Conservation (phyloP, 2,329 filamentous ascomycete genomes). For the Fusarium sp. region DNA sequence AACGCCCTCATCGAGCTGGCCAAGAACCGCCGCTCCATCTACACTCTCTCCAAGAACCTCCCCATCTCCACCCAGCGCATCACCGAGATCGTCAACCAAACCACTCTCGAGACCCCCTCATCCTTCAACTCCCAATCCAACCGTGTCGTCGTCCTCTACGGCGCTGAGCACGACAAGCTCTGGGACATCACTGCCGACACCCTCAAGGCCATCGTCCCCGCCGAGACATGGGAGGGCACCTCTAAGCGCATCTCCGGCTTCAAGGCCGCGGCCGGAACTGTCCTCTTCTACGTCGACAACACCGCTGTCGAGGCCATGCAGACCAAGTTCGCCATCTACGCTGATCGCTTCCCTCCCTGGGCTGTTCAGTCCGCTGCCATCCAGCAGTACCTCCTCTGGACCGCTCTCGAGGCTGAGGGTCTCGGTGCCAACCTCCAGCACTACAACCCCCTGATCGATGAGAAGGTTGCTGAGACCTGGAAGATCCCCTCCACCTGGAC, state of each 20-base stretch:
- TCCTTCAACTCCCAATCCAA: slow-evolving; percentile 92
- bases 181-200: slow-evolving; percentile 77
- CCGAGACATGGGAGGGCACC: slow-evolving; percentile 68
- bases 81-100: slow-evolving; percentile 71
- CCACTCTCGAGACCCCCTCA: slow-evolving; percentile 76
- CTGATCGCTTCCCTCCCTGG: slow-evolving; percentile 83
- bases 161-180: slow-evolving; percentile 85
- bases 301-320: slow-evolving; percentile 72
- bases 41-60: slow-evolving; percentile 73
- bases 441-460: slow-evolving; percentile 88
- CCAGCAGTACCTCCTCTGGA: slow-evolving; percentile 82
- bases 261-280: slow-evolving; percentile 78
- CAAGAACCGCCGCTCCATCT: slow-evolving; percentile 75
- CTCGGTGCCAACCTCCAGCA: slow-evolving; percentile 92
- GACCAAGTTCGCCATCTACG: slow-evolving; percentile 76
- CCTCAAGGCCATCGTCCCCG: slow-evolving; percentile 67
- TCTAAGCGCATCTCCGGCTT: slow-evolving; percentile 63
- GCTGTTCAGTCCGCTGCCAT: slow-evolving; percentile 82
- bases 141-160: slow-evolving; percentile 80
- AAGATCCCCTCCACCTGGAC: slow-evolving; percentile 77
- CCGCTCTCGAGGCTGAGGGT: slow-evolving; percentile 83
- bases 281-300: slow-evolving; percentile 89
- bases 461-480: slow-evolving; percentile 75
- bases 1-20: slow-evolving; percentile 70
- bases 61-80: slow-evolving; percentile 63